These are phyloP conservation scores for Hypoxylon subgilvum DNA, from an alignment of 495 filamentous ascomycete genomes.

Conservation along the genomic window DNA sequence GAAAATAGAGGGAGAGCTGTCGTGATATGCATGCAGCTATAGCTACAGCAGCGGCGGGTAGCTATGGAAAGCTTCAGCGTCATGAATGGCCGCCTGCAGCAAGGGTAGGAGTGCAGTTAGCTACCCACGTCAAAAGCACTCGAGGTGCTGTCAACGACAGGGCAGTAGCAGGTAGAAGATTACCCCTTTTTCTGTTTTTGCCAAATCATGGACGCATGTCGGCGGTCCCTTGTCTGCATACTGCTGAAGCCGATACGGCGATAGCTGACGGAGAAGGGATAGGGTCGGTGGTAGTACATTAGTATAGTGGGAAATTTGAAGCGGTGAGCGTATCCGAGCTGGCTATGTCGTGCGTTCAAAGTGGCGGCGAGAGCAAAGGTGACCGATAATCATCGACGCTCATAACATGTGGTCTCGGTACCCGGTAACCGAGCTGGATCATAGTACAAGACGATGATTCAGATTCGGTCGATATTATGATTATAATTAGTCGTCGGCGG, in stretches of 20 bases:
- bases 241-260: slow-evolving; percentile 19
- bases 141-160: slow-evolving; percentile 20
- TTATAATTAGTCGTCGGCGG: slow-evolving; percentile 10
- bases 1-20: slow-evolving; percentile 21
- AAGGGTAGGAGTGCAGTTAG: slow-evolving; percentile 17
- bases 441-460: slow-evolving; percentile 7
- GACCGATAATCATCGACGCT: slow-evolving; percentile 24
- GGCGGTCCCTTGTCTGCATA: slow-evolving; percentile 20
- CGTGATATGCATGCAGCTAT: slow-evolving; percentile 36
- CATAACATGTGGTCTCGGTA: slow-evolving; percentile 27
- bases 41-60: slow-evolving; percentile 24
- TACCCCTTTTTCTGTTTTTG: slow-evolving; percentile 26
- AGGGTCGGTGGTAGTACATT: slow-evolving; percentile 16
- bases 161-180: slow-evolving; percentile 9
- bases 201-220: slow-evolving; percentile 29
- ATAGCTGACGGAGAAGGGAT: slow-evolving; percentile 20
- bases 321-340: slow-evolving; percentile 31
- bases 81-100: slow-evolving; percentile 26
- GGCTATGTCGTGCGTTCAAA: slow-evolving; percentile 24
- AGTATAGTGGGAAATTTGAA: slow-evolving; percentile 15
- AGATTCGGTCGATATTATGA: slow-evolving; percentile 13
- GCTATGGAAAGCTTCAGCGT: slow-evolving; percentile 27
- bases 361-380: slow-evolving; percentile 23
- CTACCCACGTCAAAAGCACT: slow-evolving; percentile 12
- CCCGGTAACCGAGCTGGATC: slow-evolving; percentile 19